Base-by-base conservation (phyloP, 805 yeast species). In the Wickerhamiella vanderwaltii region DNA sequence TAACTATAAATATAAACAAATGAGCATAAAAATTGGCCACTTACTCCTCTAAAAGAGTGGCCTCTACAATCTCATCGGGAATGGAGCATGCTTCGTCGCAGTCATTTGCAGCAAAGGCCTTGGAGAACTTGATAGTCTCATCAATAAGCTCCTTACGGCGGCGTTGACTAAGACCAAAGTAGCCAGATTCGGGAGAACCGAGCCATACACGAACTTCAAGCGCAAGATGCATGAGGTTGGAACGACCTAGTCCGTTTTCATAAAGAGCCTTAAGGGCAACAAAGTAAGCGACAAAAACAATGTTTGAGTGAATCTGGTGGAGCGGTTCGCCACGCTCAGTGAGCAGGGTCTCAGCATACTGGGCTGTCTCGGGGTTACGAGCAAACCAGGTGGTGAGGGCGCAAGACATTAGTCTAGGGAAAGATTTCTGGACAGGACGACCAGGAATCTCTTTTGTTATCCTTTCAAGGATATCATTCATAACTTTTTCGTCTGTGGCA, bases 131-230 rank as follows among this genome's bases (percentile, higher is more conserved):
- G 73, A 85, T 48, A 9, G 34, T 29, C 35, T 38, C 41, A 76
- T 80, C 29, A 75, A 72, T 35, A 59, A 75, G 13, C 55, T 80
- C 48, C 66, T 70, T 42, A 43, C 52, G 12, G 87, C 77, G 53
- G 50, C 59, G 15, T 72, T 68, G 37, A 51, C 59, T 13, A 69
- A 68, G 39, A 60, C 68, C 43, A 30, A 38, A 38, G 11, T 17
- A 13, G 17, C 18, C 19, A 17, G 35, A 15, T 9, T 22, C 35
- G 4, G 28, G 16, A 4, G 35, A 30, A n/a, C 41, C 41, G 9
- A 38, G 35, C 41, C 41, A 38, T 25, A n/a, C 30, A 15, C 41
- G 35, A 17, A 38, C 34, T 26, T 38, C 35, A 11, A 38, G 24
- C 7, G 41, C 15, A 12, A 17, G 28, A 5, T 20, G 30, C 13